phyloP scores from a whole-genome alignment of 129 eudicot genomes.

The Centaurea solstitialis region DNA sequence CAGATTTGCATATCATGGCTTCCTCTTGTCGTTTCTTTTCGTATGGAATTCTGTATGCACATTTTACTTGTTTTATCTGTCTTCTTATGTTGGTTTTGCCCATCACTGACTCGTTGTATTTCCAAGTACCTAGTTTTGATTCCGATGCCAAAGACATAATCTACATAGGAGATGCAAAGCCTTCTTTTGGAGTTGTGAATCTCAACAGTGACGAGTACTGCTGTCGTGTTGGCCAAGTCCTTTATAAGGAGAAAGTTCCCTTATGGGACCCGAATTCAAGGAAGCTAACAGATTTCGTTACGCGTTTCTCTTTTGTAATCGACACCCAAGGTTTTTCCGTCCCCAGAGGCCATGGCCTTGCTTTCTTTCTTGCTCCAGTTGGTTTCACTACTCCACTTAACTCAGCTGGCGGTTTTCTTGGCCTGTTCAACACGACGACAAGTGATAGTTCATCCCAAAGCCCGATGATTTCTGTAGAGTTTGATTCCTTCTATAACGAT shows the following conservation, averaged over 20 bases:
- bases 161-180: slow-evolving; percentile 44
- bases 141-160: slow-evolving; percentile 16
- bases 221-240: slow-evolving; percentile 43
- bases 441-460: slow-evolving; percentile 25
- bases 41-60: neutral
- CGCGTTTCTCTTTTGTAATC: slow-evolving; percentile 47
- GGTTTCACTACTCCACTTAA: slow-evolving; percentile 44
- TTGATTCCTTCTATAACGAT: slow-evolving; percentile 46
- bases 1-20: slow-evolving; percentile 11
- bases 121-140: slow-evolving; percentile 33
- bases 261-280: slow-evolving; percentile 46
- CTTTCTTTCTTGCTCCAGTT: slow-evolving; percentile 54
- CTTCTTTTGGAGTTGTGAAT: slow-evolving; percentile 43
- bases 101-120: slow-evolving; percentile 26
- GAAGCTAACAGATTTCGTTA: slow-evolving; percentile 35
- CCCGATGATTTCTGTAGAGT: slow-evolving; percentile 49
- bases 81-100: slow-evolving; percentile 14
- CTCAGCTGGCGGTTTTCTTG: slow-evolving; percentile 57
- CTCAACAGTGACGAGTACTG: slow-evolving; percentile 19
- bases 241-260: slow-evolving; percentile 38
- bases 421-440: slow-evolving; percentile 40
- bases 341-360: slow-evolving; percentile 45
- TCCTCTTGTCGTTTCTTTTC: neutral
- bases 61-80: neutral
- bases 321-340: slow-evolving; percentile 18